Conservation (phyloP, 306 rosid species). For the Cucumis melo region DNA sequence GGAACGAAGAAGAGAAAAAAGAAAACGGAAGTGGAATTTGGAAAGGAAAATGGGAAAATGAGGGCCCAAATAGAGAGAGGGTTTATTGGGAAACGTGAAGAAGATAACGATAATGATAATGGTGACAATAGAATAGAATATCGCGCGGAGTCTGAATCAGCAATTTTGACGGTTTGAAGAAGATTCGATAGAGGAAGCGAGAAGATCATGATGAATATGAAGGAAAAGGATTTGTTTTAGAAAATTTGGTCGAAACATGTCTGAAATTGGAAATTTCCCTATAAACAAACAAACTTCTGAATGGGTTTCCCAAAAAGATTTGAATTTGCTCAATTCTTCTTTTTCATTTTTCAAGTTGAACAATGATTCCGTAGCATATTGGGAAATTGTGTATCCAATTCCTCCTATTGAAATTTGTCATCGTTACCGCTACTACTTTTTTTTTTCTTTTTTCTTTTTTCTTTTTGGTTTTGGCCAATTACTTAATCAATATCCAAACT, state of each 20-base stretch:
- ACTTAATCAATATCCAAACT: no score
- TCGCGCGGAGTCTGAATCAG: neutral
- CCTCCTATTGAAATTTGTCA: no score
- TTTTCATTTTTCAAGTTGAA: no score
- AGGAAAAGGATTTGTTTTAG: neutral
- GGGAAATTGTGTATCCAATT: no score
- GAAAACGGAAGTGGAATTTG: neutral
- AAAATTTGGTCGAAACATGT: neutral
- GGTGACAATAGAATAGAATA: neutral
- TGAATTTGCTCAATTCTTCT: no score
- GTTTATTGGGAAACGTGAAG: conserved; percentile 8
- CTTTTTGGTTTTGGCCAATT: no score
- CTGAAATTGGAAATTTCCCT: neutral
- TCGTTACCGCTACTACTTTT: no score
- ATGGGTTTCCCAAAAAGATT: no score
- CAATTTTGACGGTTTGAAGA: neutral
- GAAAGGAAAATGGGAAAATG: neutral
- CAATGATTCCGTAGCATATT: no score
- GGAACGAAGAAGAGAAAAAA: neutral
- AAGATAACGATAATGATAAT: conserved; percentile 11
- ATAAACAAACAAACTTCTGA: no score
- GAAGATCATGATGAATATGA: neutral
- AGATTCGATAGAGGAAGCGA: neutral
- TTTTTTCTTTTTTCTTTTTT: no score
- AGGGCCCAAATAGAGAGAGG: neutral